Conservation (phyloP, 371 early-diverging fungal species). For the Syncephalastrum sp. region DNA sequence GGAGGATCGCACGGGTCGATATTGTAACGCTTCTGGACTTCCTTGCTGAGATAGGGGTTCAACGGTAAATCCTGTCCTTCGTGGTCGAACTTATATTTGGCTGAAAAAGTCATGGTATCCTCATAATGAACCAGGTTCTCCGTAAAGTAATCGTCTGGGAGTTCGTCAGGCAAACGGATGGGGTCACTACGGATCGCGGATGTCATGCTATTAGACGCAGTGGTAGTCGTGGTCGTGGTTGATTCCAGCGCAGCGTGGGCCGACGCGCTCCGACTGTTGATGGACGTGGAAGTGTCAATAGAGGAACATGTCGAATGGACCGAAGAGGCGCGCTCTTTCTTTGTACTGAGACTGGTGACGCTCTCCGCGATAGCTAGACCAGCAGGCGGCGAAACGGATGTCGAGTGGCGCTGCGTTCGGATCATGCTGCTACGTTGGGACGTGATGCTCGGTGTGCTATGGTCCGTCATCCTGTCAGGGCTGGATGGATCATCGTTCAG, state of each 20-base stretch:
- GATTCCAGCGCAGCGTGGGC: slow-evolving; percentile 8
- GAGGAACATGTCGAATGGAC: slow-evolving; percentile 48
- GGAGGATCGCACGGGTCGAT: slow-evolving; percentile 28
- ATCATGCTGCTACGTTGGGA: slow-evolving; percentile 13
- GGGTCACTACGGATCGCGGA: slow-evolving; percentile 52
- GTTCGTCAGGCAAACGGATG: slow-evolving; percentile 46
- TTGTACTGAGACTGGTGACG: slow-evolving; percentile 13
- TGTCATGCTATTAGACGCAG: slow-evolving; percentile 19
- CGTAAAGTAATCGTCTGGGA: slow-evolving; percentile 47
- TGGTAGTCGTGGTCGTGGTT: slow-evolving; percentile 1
- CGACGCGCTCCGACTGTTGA: slow-evolving; percentile 26
- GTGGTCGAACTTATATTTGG: slow-evolving; percentile 41
- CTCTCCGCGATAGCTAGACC: slow-evolving; percentile 4
- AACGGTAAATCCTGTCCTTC: not conserved
- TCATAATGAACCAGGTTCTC: slow-evolving; percentile 62
- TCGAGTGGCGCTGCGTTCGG: not conserved
- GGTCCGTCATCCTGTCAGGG: slow-evolving; percentile 7
- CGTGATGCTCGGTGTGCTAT: slow-evolving; percentile 14
- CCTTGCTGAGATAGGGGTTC: slow-evolving; percentile 19
- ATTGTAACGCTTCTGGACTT: slow-evolving; percentile 12
- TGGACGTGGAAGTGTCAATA: slow-evolving; percentile 33
- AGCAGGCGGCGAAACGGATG: slow-evolving; percentile 7
- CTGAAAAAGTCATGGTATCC: slow-evolving; percentile 50
- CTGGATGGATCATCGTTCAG: slow-evolving; percentile 1
- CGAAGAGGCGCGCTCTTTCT: slow-evolving; percentile 38